Base-by-base conservation (phyloP, 2,329 filamentous ascomycete genomes). In the Ascochyta pisi region DNA sequence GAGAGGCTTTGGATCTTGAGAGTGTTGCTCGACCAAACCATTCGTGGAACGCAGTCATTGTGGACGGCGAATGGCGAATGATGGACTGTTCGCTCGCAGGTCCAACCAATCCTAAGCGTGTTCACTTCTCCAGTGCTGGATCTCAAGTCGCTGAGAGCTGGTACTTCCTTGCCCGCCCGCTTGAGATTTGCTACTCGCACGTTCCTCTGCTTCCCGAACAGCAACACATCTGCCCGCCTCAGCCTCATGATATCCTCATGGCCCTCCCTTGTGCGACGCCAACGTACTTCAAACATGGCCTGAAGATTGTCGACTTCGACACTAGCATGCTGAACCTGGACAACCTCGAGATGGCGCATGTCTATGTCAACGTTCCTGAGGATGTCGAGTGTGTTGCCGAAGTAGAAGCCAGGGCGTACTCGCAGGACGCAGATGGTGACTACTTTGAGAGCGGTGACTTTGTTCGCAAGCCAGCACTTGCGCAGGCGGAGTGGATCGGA, bases 61-160 rank as follows among this genome's bases (percentile, higher is more conserved):
- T 97, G 8, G 95, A 99, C 74, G 89, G 90, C 22, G 92, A 97
- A 77, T 99, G 95, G 95, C 89, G 95, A 46, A 90, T 98, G 63
- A 91, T 99, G 80, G 95, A 99, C 75, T 95, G 92, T 73, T 96
- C 92, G 33, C 82, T 99, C 43, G 92, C 95, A 4, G 93, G 89
- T 61, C 93, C 94, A 12, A 96, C 94, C 0, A 92, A 98, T 68
- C 94, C 95, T 9, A 87, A 86, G 54, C 86, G 96, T 43, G 82
- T 81, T 15, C 81, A 87, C 29, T 98, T 96, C 76, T 96, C 92
- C 13, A 90, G 85, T 64, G 84, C 84, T 24, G 85, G 85, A 55
- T 85, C 82, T 56, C 85, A 88, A 39, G 81, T 84, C 1, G 92
- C 95, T 0, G 95, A 99, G 65, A 82, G 82, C 29, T 98, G 92